Evolutionary conservation across 1,139 yeast genomes (phyloP).

Genomic region (Taphrina communis): DNA sequence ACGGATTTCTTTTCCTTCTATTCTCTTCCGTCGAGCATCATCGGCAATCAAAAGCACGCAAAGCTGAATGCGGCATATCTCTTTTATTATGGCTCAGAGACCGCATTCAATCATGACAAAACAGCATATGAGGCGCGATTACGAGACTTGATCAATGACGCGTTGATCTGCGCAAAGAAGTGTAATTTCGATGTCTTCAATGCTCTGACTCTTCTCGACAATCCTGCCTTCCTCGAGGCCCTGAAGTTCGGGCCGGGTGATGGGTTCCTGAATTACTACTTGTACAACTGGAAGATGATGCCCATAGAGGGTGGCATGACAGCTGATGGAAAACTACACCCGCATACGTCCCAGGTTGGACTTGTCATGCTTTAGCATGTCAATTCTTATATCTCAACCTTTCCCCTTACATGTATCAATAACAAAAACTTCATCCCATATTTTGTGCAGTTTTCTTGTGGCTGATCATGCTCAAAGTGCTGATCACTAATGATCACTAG

Average conservation of each 20-base stretch:
- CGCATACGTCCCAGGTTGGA: constrained; percentile 26
- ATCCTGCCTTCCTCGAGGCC: constrained; percentile 76
- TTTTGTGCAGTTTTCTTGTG: too few species aligned
- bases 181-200: constrained; percentile 86
- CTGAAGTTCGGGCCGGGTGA: constrained; percentile 93
- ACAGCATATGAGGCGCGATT: constrained; percentile 63
- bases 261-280: constrained; percentile 85
- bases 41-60: constrained; percentile 68
- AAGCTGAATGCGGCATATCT: constrained; percentile 85
- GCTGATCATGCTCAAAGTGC: too few species aligned
- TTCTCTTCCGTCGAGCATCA: constrained; percentile 82
- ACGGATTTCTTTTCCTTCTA: constrained; percentile 92
- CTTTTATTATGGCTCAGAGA: constrained; percentile 84
- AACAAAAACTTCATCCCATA: neutral
- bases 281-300: constrained; percentile 80
- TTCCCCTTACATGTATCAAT: neutral
- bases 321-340: constrained; percentile 33
- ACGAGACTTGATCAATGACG: constrained; percentile 68
- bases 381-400: neutral
- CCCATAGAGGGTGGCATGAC: constrained; percentile 40
- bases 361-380: constrained; percentile 28
- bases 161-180: constrained; percentile 72
- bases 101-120: constrained; percentile 53
- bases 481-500: neutral
- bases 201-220: constrained; percentile 89